These are phyloP conservation scores for Candida nonsorbophila DNA, from an alignment of 805 yeast species.

Conservation along the genomic window DNA sequence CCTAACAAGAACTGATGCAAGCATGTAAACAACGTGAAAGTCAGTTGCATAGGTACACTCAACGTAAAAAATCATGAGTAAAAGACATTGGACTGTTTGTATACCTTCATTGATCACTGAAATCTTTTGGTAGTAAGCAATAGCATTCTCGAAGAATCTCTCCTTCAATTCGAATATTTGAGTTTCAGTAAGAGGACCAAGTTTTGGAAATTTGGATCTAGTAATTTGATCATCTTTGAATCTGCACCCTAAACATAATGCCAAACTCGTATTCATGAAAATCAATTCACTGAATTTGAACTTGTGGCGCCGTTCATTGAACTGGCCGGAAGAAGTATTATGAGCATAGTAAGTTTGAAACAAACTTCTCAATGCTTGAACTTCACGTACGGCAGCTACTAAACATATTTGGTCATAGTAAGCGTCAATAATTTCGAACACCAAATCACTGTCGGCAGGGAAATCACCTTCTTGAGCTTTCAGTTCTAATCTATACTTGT, in stretches of 20 bases:
- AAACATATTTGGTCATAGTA: conserved; percentile 13
- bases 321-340: background rate
- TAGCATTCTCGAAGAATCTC: conserved; percentile 20
- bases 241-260: conserved; percentile 16
- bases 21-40: conserved; percentile 19
- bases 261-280: conserved; percentile 23
- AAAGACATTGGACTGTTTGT: conserved; percentile 43
- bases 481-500: conserved; percentile 8
- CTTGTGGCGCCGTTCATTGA: background rate
- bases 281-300: conserved; percentile 24
- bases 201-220: conserved; percentile 8
- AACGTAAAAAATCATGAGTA: conserved; percentile 39
- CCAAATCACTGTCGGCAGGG: conserved; percentile 10
- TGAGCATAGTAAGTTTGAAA: conserved; percentile 20
- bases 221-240: conserved; percentile 6
- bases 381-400: conserved; percentile 11
- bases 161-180: conserved; percentile 12
- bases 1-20: conserved; percentile 20
- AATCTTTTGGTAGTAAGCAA: conserved; percentile 48
- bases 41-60: conserved; percentile 18
- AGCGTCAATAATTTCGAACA: conserved; percentile 19
- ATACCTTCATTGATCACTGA: conserved; percentile 44
- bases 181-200: conserved; percentile 3
- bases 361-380: conserved; percentile 10
- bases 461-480: conserved; percentile 10